Evolutionary conservation across 148 eudicot genomes (phyloP), one percentile per base, ranked within the genome.

Genomic region (Hydrangea macrophylla): DNA sequence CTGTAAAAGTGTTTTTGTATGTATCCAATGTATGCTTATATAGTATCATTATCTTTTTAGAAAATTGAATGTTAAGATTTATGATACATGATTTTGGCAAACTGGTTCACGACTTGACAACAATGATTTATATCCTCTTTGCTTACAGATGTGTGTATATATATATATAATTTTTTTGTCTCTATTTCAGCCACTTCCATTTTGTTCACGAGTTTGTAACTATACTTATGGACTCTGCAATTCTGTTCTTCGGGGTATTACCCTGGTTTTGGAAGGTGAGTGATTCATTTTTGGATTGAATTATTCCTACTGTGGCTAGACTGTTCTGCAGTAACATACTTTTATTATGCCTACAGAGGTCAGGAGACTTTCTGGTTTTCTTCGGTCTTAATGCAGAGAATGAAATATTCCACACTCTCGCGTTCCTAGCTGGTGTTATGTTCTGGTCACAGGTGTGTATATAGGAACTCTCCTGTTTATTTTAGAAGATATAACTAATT

Each of bases 221-320:
- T 44, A 85, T 94, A 78, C 71, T 91, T 25, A 80, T 94, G 88
- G 97, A 94, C 82, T 85, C 86, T 64, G 85, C 93, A 75, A 91
- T 94, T 82, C 76, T 94, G 73, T 82, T 75, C 78, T 91, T 78
- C 64, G 83, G 90, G 53, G 44, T 94, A 71, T 78, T 94, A 57
- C 99, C 99, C 63, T 94, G 91, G 96, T 83, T 91, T 65, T 94
- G 99, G 99, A 87, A 84, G 87, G 99, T 91, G 63, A 65, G 84
- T 80, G 62, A 58, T 61, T 51, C 23, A 55, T 7, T 70, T 23
- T 23, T 42, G 32, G 62, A 25, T 10, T 35, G 42, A 30, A 24
- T 64, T 60, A 26, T 37, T 17, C 32, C 40, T 18, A 36, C 25
- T 80, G 28, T 64, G 54, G 18, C 24, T 9, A 17, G 23, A 63